phyloP scores from a whole-genome alignment of 116 monocot species.

The Phalaenopsis hybrid region DNA sequence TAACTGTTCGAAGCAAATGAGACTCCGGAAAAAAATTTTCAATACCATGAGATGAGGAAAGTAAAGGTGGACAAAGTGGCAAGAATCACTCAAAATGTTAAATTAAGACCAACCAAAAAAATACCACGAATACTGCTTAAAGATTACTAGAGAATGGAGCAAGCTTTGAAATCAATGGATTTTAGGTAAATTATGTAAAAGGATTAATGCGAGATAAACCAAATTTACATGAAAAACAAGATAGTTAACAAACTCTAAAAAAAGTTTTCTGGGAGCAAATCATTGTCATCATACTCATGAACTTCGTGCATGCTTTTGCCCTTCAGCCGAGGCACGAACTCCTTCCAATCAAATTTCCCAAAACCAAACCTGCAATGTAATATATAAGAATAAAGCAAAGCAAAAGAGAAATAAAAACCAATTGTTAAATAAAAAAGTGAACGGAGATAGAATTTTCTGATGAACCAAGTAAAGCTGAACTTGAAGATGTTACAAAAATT shows the following conservation, averaged over 20 bases:
- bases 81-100: background rate
- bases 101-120: background rate
- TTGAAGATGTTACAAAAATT: background rate
- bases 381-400: background rate
- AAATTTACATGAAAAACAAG: background rate
- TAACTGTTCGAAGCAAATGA: background rate
- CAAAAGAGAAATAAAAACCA: background rate
- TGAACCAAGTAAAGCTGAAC: background rate
- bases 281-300: conserved; percentile 53
- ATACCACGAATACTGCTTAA: background rate
- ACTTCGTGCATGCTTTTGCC: conserved; percentile 73
- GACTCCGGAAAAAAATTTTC: background rate
- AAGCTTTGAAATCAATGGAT: background rate
- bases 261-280: background rate
- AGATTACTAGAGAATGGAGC: background rate
- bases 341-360: conserved; percentile 88
- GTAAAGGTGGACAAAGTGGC: background rate
- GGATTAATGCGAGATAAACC: background rate
- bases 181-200: background rate
- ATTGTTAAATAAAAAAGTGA: background rate
- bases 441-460: background rate
- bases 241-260: conserved; percentile 3
- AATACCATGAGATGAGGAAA: background rate
- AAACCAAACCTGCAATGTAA: conserved; percentile 75
- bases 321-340: conserved; percentile 77